phyloP scores from a whole-genome alignment of 805 yeast genomes.

The Candida andamanensis region DNA sequence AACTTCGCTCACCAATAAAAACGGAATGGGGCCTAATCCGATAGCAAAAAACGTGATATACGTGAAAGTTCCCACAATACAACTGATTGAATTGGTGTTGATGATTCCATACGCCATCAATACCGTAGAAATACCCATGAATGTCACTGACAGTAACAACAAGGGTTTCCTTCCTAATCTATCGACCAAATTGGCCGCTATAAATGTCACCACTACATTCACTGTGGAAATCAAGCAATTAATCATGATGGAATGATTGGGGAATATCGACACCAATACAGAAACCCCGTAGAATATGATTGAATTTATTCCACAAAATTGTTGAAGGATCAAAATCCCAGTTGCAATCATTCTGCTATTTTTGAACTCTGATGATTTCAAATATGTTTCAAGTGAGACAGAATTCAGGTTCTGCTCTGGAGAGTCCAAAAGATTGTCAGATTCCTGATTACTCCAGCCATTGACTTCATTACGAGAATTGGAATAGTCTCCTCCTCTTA shows the following conservation, averaged over 20 bases:
- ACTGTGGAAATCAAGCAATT: constrained; percentile 73
- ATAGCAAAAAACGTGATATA: constrained; percentile 85
- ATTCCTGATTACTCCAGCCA: constrained; percentile 23
- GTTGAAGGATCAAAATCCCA: constrained; percentile 77
- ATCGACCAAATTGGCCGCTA: constrained; percentile 75
- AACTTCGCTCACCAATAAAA: constrained; percentile 81
- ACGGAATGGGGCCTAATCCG: constrained; percentile 96
- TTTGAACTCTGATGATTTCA: constrained; percentile 46
- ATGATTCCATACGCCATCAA: constrained; percentile 65
- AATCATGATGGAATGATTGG: constrained; percentile 62
- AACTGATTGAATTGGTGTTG: constrained; percentile 37
- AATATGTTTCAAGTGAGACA: constrained; percentile 37
- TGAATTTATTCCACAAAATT: constrained; percentile 88
- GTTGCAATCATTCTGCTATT: constrained; percentile 64
- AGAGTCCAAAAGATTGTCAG: constrained; percentile 8
- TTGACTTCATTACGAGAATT: constrained; percentile 33
- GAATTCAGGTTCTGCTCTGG: constrained; percentile 6
- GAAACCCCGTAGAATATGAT: constrained; percentile 91
- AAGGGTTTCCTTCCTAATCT: constrained; percentile 62
- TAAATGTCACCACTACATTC: constrained; percentile 69
- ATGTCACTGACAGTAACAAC: constrained; percentile 54
- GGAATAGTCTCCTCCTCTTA: constrained; percentile 37
- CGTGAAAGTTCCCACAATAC: constrained; percentile 60
- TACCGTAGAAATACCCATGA: constrained; percentile 65
- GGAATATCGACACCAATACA: constrained; percentile 66